phyloP scores from a whole-genome alignment of 2,329 filamentous ascomycete genomes.

The Fusarium sp. region DNA sequence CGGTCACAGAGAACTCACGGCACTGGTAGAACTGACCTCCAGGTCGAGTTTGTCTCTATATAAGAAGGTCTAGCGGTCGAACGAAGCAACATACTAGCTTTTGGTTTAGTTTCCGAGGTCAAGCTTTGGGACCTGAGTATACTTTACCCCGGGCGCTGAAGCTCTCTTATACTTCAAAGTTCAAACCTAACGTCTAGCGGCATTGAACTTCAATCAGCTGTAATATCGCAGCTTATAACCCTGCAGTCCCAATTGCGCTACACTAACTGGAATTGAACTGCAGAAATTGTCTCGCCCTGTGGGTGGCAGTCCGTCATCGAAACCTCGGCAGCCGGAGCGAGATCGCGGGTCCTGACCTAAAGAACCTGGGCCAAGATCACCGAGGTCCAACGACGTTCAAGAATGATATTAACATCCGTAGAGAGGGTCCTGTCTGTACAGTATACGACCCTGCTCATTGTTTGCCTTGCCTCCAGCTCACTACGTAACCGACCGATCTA shows the following conservation, averaged over 20 bases:
- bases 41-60: background rate
- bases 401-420: background rate
- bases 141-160: background rate
- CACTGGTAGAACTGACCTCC: conserved; percentile 8
- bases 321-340: conserved; percentile 28
- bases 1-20: conserved; percentile 1
- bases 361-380: conserved; percentile 7
- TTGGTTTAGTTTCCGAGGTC: background rate
- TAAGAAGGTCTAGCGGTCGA: background rate
- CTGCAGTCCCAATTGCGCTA: conserved; percentile 41
- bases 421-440: background rate
- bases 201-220: conserved; percentile 5
- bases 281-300: conserved; percentile 39
- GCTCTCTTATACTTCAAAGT: background rate
- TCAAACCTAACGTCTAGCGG: background rate
- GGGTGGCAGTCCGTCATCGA: conserved; percentile 21
- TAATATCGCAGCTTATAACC: conserved; percentile 40
- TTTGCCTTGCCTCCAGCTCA: conserved; percentile 28
- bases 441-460: conserved; percentile 9
- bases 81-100: background rate
- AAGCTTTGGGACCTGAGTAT: background rate
- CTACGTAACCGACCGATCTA: conserved; percentile 33
- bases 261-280: conserved; percentile 31
- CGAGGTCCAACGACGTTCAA: background rate
- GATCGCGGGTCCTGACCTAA: conserved; percentile 22